Evolutionary conservation across 371 early-diverging fungal species (phyloP), one percentile per base, ranked within the genome.

Genomic region (Umbelopsis sp.): DNA sequence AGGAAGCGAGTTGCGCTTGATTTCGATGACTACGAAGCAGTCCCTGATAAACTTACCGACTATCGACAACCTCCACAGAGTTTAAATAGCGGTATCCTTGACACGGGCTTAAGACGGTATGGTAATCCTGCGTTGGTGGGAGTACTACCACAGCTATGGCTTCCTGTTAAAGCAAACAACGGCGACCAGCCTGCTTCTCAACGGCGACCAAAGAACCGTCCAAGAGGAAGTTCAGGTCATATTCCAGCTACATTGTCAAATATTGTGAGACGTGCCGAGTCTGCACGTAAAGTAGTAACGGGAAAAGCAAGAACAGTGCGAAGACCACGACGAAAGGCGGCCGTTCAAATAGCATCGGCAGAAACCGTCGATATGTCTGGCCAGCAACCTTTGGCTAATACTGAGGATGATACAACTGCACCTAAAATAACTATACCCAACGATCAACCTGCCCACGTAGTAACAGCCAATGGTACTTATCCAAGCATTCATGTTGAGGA

Each of bases 51-150:
- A 65, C 48, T 74, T 25, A 88, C 90, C 0, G 91, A 91, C 70
- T 89, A 89, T 57, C 74, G 74, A n/a, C 89, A 92, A 69, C 86
- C 91, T 11, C 91, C 91, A 2, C 92, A 93, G 90, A 83, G 82
- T 6, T 70, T 89, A 4, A 88, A 85, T 66, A 72, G 78, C n/a
- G 94, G 94, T 20, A 75, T 93, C 0, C 76, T 93, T 63, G 91
- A 93, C 70, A 85, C 89, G 37, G 89, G 91, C 1, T 82, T 91
- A 63, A 82, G 84, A 63, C 81, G 78, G 9, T 93, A 90, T 45
- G 85, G 79, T 44, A 84, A 92, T 64, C 94, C 94, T 5, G 86
- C 85, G 0, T 65, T 92, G 11, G 78, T 88, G 0, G 93, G 91
- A 18, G 83, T 84, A 12, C 71, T 93, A 57, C 94, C 94, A 2